Base-by-base conservation (phyloP, 495 filamentous ascomycete species). In the Tetracladium setigerum region DNA sequence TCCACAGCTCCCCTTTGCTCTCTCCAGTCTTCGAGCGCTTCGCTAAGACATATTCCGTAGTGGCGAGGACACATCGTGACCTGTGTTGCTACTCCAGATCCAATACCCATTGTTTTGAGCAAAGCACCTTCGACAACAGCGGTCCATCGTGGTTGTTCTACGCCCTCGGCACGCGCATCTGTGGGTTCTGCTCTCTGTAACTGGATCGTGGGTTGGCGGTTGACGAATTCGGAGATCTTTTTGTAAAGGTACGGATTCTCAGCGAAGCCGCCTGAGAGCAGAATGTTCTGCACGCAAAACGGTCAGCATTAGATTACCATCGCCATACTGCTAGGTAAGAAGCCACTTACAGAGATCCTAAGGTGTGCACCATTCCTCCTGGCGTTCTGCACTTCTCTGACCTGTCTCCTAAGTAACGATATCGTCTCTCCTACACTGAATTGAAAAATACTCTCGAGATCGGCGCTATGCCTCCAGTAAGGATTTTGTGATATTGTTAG, bases 41-140 rank as follows among this genome's bases (percentile, higher is more conserved):
- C 3, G 8, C 22, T 0, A n/a, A 52, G 13, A 13, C 51, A 62
- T 41, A 66, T 51, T 27, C 62, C 63, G 38, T 61, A 64, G 52
- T 63, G 48, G 9, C 60, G 32, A 0, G 63, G 63, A 33, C 58
- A 59, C 7, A 13, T 22, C 5, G 27, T 44, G 14, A 62, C 56
- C 2, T 54, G 11, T 0, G 30, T 7, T 2, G 57, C 53, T 30
- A 54, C 35, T 1, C 46, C 41, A 1, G 56, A 61, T 30, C 62
- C 58, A 13, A 64, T 38, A 8, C 62, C 62, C 6, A 61, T 32
- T 0, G 55, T 62, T 30, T 56, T 58, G 16, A 66, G 54, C 22
- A 64, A 57, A 18, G 62, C 63, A 8, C 63, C 63, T 10, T 51
- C 50, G 0, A 51, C 58, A 18, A 66, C 62, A 22, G 57, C 63